Evolutionary conservation across 2,329 filamentous ascomycete genomes (phyloP).

Genomic region (Aspergillus sp.): DNA sequence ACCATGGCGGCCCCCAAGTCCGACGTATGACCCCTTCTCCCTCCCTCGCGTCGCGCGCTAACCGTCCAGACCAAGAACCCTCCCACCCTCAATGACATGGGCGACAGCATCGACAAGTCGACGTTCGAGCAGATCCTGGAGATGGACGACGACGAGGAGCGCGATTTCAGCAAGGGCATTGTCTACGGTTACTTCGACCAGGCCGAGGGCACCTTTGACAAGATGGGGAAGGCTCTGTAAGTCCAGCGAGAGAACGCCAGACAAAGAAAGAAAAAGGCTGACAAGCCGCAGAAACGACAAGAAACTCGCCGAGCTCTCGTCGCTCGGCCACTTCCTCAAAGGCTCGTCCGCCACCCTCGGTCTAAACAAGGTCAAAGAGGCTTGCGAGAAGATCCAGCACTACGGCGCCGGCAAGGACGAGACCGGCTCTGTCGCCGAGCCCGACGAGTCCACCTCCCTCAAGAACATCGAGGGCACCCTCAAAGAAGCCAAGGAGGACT

Average conservation of each 20-base stretch:
- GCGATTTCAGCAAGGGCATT: slow-evolving; percentile 80
- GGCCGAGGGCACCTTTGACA: slow-evolving; percentile 71
- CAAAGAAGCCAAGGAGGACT: slow-evolving; percentile 64
- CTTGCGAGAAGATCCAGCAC: slow-evolving; percentile 93
- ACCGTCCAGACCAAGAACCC: no score
- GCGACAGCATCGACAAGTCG: slow-evolving; percentile 63
- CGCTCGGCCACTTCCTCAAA: slow-evolving; percentile 91
- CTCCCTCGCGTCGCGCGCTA: no score
- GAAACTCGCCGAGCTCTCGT: slow-evolving; percentile 66
- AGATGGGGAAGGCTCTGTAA: slow-evolving; percentile 80
- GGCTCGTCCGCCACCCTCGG: slow-evolving; percentile 92
- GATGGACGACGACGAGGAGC: slow-evolving; percentile 87
- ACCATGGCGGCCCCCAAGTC: no score
- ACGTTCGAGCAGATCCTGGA: slow-evolving; percentile 95
- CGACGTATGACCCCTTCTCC: no score
- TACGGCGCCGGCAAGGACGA: slow-evolving; percentile 76
- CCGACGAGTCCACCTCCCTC: slow-evolving; percentile 59
- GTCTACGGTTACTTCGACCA: slow-evolving; percentile 91
- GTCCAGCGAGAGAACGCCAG: no score
- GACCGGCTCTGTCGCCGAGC: slow-evolving; percentile 57
- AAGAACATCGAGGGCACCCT: slow-evolving; percentile 62
- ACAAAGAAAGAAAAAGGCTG: no score
- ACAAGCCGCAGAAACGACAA: slow-evolving; percentile 48
- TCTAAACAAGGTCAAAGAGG: slow-evolving; percentile 79
- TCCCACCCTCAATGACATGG: slow-evolving; percentile 52